Evolutionary conservation across 1,284 basidiomycete species (phyloP), one percentile per base, ranked within the genome.

Genomic region (Sanghuangporus sanghuang): DNA sequence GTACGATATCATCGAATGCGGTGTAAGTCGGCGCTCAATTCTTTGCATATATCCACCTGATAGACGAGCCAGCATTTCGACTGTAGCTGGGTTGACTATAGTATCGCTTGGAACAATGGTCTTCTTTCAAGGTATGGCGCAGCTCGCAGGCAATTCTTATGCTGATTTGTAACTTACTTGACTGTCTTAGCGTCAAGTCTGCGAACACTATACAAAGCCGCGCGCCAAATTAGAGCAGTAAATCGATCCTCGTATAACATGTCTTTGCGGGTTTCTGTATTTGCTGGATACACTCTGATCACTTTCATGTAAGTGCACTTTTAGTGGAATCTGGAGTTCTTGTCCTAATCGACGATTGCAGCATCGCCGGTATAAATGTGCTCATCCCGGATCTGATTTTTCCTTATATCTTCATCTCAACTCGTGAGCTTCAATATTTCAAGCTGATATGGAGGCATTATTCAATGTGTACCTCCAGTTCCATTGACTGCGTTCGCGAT

Each of bases 1-100:
- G 64, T 54, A 65, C 64, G 12, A 32, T 65, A n/a, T 53, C 46
- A 27, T 65, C 64, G 8, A 57, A 46, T 44, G 60, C 44, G n/a
- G 48, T 65, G 64, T 65, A 50, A 23, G 64, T 40, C n/a, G 3
- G 18, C 36, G 9, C 56, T 36, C 38, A 11, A 1, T 39, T 12
- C 38, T 8, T 35, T n/a, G 6, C 9, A 23, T 12, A 14, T 11
- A 12, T 6, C 21, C 16, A 14, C 38, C 11, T 46, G 44, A 46
- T 12, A 46, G 7, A 14, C 16, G 16, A 46, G 16, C 16, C 38
- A 65, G 64, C 11, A 53, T 65, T 11, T 27, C 57, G 36, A 54
- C 56, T 40, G 59, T 65, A 9, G 21, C 46, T 18, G 60, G 53
- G n/a, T 57, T 61, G 23, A 61, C 59, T 9, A 18, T 65, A 1